Evolutionary conservation across 2,329 filamentous ascomycete species (phyloP).

Genomic region (Domatiomyces catenatus): DNA sequence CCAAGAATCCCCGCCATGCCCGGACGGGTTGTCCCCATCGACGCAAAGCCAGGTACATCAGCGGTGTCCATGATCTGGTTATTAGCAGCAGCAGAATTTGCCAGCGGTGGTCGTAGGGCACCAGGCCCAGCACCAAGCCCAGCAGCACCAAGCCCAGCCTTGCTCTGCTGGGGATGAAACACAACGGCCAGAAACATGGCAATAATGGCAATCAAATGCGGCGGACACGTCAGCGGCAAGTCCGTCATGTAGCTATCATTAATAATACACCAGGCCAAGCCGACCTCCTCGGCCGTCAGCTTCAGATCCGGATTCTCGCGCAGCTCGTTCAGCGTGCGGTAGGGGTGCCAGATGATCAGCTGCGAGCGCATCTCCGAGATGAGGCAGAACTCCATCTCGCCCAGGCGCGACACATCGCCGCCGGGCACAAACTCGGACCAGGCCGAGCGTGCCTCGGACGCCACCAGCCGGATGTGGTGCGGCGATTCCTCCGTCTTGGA

Average conservation of each 20-base stretch:
- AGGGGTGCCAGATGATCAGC: constrained; percentile 80
- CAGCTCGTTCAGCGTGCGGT: constrained; percentile 61
- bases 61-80: constrained; percentile 6
- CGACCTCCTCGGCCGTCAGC: constrained; percentile 62
- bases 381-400: constrained; percentile 84
- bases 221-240: constrained; percentile 67
- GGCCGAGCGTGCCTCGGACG: constrained; percentile 67
- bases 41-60: constrained; percentile 11
- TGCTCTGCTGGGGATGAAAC: constrained; percentile 41
- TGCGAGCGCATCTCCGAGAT: constrained; percentile 86
- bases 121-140: too few relatives aligned
- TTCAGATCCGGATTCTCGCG: constrained; percentile 40
- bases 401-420: constrained; percentile 66
- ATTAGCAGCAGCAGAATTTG: constrained; percentile 3
- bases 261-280: constrained; percentile 65
- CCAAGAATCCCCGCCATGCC: constrained; percentile 1
- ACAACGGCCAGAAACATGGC: constrained; percentile 74
- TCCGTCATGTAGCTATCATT: constrained; percentile 92
- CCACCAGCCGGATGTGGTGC: constrained; percentile 84
- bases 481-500: constrained; percentile 98
- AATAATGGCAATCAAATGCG: constrained; percentile 78
- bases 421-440: constrained; percentile 62
- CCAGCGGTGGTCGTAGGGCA: background rate
- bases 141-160: too few relatives aligned
- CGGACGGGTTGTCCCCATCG: constrained; percentile 8